Evolutionary conservation across 202 grass and related monocot genomes (phyloP).

Genomic region (Schoenoplectus tabernaemontani): DNA sequence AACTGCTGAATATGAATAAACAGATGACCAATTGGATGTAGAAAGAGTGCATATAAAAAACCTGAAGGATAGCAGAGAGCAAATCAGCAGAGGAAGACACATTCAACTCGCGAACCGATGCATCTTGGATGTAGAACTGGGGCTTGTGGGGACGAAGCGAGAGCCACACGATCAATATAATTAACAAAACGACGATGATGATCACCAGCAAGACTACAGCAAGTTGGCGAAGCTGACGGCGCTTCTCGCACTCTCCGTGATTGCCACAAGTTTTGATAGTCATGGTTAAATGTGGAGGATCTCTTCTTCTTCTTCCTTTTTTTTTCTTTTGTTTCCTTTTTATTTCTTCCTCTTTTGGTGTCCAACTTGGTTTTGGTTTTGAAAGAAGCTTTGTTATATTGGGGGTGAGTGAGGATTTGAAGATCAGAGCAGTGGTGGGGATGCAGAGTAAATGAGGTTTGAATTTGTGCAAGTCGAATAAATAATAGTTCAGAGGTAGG

Average conservation of each 20-base stretch:
- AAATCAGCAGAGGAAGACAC: conserved; percentile 45
- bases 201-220: not conserved
- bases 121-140: conserved; percentile 70
- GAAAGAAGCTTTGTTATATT: not conserved
- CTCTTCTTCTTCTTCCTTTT: not conserved
- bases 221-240: not conserved
- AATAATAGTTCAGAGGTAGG: conserved; percentile 20
- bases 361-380: conserved; percentile 6
- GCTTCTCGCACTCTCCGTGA: conserved; percentile 47
- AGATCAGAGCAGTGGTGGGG: not conserved
- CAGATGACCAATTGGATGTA: not conserved
- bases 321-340: too few species aligned
- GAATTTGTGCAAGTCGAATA: conserved; percentile 2
- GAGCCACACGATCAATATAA: conserved; percentile 58
- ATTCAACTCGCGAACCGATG: conserved; percentile 58
- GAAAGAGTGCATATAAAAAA: not conserved
- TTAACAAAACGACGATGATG: conserved; percentile 25
- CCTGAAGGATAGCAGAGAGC: conserved; percentile 37
- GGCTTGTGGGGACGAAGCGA: conserved; percentile 72
- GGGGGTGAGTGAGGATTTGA: conserved; percentile 5
- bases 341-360: conserved; percentile 9
- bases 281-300: conserved; percentile 21
- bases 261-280: conserved; percentile 38
- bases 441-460: conserved; percentile 22
- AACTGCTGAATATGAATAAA: not conserved